Percentiles rank a stretch among this genome's conserved stretches.
Evolutionary conservation across 1,139 yeast species (phyloP).

Genomic region (Hyphopichia wangnamkhiaoensis): DNA sequence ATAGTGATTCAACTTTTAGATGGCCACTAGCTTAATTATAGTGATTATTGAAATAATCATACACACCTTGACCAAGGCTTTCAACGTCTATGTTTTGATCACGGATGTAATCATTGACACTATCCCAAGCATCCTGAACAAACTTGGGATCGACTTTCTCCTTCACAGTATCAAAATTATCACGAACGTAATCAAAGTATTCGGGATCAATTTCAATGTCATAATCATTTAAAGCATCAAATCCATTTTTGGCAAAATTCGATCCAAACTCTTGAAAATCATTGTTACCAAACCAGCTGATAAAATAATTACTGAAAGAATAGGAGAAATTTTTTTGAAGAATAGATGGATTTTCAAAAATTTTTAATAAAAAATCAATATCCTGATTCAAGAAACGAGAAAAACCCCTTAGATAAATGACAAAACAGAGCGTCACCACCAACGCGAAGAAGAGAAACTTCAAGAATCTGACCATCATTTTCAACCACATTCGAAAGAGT

Average conservation of each 20-base stretch:
- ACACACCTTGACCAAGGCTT: constrained; percentile 6
- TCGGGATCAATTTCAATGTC: constrained; percentile 12
- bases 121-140: constrained; percentile 16
- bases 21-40: too few relatives aligned
- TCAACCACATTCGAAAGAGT: constrained; percentile 28
- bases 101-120: constrained; percentile 10
- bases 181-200: constrained; percentile 21
- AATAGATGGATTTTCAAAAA: not conserved
- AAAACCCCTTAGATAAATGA: constrained; percentile 21
- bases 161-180: constrained; percentile 14
- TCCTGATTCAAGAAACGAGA: constrained; percentile 19
- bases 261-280: not conserved
- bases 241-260: not conserved
- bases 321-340: too few relatives aligned
- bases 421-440: constrained; percentile 12
- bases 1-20: too few relatives aligned
- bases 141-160: constrained; percentile 14
- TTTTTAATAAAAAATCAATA: constrained; percentile 12
- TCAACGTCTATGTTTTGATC: constrained; percentile 11
- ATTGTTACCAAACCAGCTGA: not conserved
- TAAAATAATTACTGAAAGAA: not conserved
- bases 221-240: constrained; percentile 9
- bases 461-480: constrained; percentile 22
- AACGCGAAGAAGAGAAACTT: constrained; percentile 15
- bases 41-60: constrained; percentile 3